Evolutionary conservation across 176 grass and related monocot genomes (phyloP).

Genomic region (Echinochloa phyllopogon): DNA sequence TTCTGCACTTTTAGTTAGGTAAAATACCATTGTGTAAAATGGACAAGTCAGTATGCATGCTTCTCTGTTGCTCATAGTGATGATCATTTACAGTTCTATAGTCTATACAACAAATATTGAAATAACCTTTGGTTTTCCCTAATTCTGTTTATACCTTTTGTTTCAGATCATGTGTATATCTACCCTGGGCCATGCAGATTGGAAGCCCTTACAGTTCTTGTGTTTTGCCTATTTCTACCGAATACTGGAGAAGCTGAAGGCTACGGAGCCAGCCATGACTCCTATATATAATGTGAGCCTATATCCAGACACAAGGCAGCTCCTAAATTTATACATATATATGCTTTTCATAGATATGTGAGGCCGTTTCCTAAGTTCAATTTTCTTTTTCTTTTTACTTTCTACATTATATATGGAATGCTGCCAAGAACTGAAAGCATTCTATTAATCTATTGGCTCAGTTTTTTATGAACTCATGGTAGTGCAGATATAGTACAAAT

Average conservation of each 20-base stretch:
- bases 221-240: conserved; percentile 73
- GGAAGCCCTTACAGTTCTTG: conserved; percentile 75
- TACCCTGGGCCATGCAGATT: conserved; percentile 54
- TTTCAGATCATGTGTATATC: conserved; percentile 62
- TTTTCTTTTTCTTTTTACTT: not conserved
- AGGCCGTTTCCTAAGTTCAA: not conserved
- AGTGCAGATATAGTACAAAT: not conserved
- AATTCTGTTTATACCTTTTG: conserved; percentile 12
- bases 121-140: no score
- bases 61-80: conserved; percentile 1
- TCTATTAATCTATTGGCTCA: not conserved
- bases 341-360: not conserved
- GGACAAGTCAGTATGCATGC: not conserved
- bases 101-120: not conserved
- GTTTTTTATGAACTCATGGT: not conserved
- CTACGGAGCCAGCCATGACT: conserved; percentile 51
- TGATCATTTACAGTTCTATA: not conserved
- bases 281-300: conserved; percentile 70
- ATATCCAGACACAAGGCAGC: not conserved
- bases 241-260: conserved; percentile 74
- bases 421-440: no score
- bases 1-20: conserved; percentile 22
- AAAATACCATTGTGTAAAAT: conserved; percentile 1
- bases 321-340: not conserved
- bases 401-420: not conserved